A percentile compares a stretch with the other conserved stretches of the same genome.
These are phyloP conservation scores for Diplosphaera chodatii DNA, from an alignment of 139 green algal genomes.

Conservation along the genomic window DNA sequence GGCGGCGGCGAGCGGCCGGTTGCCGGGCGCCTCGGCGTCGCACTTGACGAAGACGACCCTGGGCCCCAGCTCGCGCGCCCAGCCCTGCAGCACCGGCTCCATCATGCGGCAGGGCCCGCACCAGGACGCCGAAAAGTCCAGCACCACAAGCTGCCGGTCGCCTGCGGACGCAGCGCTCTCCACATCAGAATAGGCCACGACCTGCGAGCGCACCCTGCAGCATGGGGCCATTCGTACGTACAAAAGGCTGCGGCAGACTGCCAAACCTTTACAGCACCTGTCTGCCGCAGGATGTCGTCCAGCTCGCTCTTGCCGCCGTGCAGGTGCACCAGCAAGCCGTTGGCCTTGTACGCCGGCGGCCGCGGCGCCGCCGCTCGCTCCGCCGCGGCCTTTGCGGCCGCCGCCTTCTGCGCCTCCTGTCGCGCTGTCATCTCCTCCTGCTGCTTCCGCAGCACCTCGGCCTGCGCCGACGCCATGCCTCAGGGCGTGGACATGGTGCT, in stretches of 20 bases:
- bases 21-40: constrained; percentile 27
- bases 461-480: not conserved
- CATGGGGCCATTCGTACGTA: no score
- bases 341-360: not conserved
- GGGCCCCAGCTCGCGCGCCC: constrained; percentile 11
- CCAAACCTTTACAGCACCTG: not conserved
- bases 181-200: no score
- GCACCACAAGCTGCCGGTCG: constrained; percentile 20
- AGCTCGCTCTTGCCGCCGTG: not conserved
- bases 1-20: constrained; percentile 17
- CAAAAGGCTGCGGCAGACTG: not conserved
- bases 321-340: not conserved
- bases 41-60: constrained; percentile 28
- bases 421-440: not conserved
- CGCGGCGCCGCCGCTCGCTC: not conserved
- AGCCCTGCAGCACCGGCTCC: constrained; percentile 15
- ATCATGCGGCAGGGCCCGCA: constrained; percentile 36
- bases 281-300: not conserved
- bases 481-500: no score
- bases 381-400: not conserved
- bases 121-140: constrained; percentile 37
- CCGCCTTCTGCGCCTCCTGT: not conserved
- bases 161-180: not conserved
- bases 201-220: no score
- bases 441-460: constrained; percentile 1